Evolutionary conservation across 2,329 filamentous ascomycete species (phyloP), one percentile per base, ranked within the genome.

Genomic region (Corynespora cassiicola): DNA sequence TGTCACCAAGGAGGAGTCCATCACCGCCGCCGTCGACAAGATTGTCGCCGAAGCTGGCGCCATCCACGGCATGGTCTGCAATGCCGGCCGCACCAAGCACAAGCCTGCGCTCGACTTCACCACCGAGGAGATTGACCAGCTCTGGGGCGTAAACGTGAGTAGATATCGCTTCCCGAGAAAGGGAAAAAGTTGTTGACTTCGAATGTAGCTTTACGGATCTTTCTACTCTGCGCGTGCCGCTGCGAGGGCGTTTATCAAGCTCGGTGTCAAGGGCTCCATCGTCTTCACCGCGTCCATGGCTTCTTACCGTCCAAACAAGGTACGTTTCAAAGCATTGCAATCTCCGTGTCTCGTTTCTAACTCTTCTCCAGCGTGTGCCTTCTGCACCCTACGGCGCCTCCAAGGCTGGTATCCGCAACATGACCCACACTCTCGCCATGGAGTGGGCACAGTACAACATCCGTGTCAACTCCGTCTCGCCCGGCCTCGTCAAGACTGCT

Each of bases 61-160:
- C 1, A 45, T 78, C 6, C 71, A 78, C 39, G 75, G 74, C 4
- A 74, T 79, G 63, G 74, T 78, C 3, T 71, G 68, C 16, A 78
- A 79, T 42, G 76, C 76, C 0, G 75, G 76, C 10, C 60, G 71
- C 10, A 79, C 75, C 9, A 76, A 78, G 49, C 76, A 79, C 47
- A 77, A 78, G 52, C 56, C 75, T 2, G 76, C 75, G 0, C 56
- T 78, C 5, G 74, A 79, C 16, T 79, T 76, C 31, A 76, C 71
- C 1, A 69, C 65, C 0, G 73, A 74, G 36, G 73, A 77, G 39
- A 71, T 77, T 23, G 66, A 75, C 40, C 57, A 63, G 8, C 45
- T 76, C 3, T 76, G 71, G 47, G 63, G 62, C 22, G 65, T 75
- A 0, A 75, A 76, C 39, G 61, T 57, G 21, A 36, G 48, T 36